Percentiles rank a stretch among this genome's conserved stretches.
Evolutionary conservation across 2,329 filamentous ascomycete species (phyloP).

Genomic region (Chaetothyriales sp.): DNA sequence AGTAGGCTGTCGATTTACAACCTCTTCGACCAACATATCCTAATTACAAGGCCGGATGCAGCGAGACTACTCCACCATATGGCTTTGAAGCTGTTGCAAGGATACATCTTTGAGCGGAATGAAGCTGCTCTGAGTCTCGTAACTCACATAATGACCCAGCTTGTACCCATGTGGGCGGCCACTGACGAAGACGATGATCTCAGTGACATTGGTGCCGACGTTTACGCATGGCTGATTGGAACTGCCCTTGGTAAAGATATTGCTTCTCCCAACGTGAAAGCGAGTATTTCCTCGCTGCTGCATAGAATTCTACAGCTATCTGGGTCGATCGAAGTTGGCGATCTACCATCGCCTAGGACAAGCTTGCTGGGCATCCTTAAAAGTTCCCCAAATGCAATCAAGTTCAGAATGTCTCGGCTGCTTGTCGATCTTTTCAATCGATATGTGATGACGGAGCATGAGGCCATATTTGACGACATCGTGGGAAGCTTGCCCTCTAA

Average conservation of each 20-base stretch:
- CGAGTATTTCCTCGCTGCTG: slow-evolving; percentile 54
- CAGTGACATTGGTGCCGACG: slow-evolving; percentile 52
- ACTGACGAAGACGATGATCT: slow-evolving; percentile 44
- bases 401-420: slow-evolving; percentile 57
- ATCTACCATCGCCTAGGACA: slow-evolving; percentile 51
- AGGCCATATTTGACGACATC: slow-evolving; percentile 72
- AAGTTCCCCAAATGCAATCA: slow-evolving; percentile 54
- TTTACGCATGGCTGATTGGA: slow-evolving; percentile 67
- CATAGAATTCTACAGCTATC: slow-evolving; percentile 54
- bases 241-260: slow-evolving; percentile 53
- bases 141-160: slow-evolving; percentile 52
- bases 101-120: slow-evolving; percentile 54
- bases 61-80: slow-evolving; percentile 35
- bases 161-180: slow-evolving; percentile 50
- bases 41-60: slow-evolving; percentile 21
- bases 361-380: slow-evolving; percentile 61
- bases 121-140: slow-evolving; percentile 58
- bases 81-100: slow-evolving; percentile 35
- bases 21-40: slow-evolving; percentile 6
- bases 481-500: slow-evolving; percentile 65
- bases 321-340: slow-evolving; percentile 51
- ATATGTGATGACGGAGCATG: slow-evolving; percentile 71
- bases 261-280: slow-evolving; percentile 56
- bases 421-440: slow-evolving; percentile 65
- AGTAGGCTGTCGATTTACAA: slow-evolving; percentile 7